These are phyloP conservation scores for Tetraselmis chui DNA, from an alignment of 139 green algal species.

Conservation along the genomic window DNA sequence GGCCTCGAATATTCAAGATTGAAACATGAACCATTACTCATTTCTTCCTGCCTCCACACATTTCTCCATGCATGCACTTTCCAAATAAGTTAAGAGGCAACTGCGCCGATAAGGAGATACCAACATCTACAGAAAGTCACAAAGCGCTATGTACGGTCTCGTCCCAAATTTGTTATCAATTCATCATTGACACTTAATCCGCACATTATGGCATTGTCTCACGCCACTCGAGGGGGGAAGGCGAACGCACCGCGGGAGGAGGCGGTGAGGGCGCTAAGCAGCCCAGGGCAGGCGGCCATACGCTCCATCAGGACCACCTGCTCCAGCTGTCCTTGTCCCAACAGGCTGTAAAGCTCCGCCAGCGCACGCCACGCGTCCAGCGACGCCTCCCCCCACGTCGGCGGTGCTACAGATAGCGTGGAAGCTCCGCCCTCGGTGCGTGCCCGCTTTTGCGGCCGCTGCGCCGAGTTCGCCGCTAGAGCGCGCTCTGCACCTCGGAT, in stretches of 20 bases:
- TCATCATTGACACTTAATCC: no score
- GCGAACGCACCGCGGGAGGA: not conserved
- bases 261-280: not conserved
- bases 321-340: not conserved
- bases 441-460: not conserved
- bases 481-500: not conserved
- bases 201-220: no score
- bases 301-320: not conserved
- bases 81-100: no score
- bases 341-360: not conserved
- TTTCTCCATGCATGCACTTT: no score
- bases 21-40: no score
- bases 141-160: no score
- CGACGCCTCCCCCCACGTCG: not conserved
- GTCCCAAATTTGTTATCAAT: no score
- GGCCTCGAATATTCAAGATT: no score
- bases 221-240: no score
- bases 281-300: not conserved
- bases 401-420: not conserved
- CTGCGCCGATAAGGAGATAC: no score
- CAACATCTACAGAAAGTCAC: no score
- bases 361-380: not conserved
- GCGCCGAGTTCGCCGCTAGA: not conserved
- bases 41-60: no score
- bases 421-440: not conserved